These are phyloP conservation scores for Exophiala lecanii-corni DNA, from an alignment of 2,329 filamentous ascomycete genomes.

Conservation along the genomic window DNA sequence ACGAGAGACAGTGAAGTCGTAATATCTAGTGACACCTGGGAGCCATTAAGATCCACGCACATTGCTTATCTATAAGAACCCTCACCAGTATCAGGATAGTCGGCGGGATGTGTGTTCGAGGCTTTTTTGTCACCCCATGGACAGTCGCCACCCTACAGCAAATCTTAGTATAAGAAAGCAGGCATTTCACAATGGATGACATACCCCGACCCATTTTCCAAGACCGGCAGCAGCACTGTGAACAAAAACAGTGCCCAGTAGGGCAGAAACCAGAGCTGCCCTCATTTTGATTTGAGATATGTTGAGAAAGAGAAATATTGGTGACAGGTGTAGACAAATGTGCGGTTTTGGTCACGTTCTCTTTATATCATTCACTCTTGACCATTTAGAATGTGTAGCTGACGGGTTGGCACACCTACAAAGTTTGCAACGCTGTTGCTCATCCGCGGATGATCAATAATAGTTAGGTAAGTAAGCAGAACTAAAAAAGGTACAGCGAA, in stretches of 20 bases:
- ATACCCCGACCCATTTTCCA: constrained; percentile 18
- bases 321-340: not conserved
- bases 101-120: constrained; percentile 13
- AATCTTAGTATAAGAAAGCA: not conserved
- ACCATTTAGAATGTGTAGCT: too few relatives aligned
- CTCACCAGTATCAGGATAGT: constrained; percentile 20
- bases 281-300: constrained; percentile 5
- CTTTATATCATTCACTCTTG: too few relatives aligned
- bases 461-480: too few relatives aligned
- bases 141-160: constrained; percentile 17
- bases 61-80: too few relatives aligned
- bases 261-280: constrained; percentile 8
- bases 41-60: constrained; percentile 8
- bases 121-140: constrained; percentile 16
- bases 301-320: not conserved
- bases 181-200: not conserved
- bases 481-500: too few relatives aligned
- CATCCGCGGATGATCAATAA: too few relatives aligned
- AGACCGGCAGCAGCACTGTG: constrained; percentile 7
- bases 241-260: constrained; percentile 9
- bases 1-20: constrained; percentile 18
- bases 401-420: too few relatives aligned
- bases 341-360: too few relatives aligned
- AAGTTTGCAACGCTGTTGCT: too few relatives aligned
- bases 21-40: constrained; percentile 20